Conservation (phyloP, 2,329 filamentous ascomycete genomes). For the Venturia oleaginea region DNA sequence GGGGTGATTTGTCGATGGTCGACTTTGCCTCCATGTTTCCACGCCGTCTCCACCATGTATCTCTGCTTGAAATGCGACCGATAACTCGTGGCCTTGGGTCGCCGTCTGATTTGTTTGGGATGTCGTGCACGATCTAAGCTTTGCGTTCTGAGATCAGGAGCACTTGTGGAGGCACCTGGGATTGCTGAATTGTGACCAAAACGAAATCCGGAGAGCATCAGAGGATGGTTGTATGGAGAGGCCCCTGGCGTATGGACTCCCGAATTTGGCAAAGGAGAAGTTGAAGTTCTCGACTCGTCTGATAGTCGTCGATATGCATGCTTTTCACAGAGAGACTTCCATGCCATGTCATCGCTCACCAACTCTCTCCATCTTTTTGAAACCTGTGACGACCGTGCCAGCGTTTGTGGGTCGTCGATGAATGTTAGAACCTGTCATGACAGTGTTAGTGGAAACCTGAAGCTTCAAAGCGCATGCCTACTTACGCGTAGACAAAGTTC, state of each 20-base stretch:
- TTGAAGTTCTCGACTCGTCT: constrained; percentile 30
- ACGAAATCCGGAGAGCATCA: constrained; percentile 15
- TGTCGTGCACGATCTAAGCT: constrained; percentile 47
- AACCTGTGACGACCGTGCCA: constrained; percentile 92
- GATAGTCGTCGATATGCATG: constrained; percentile 68
- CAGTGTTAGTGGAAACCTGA: neutral
- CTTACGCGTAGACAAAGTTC: constrained; percentile 83
- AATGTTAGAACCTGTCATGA: constrained; percentile 75
- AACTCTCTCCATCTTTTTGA: constrained; percentile 89
- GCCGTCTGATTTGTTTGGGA: constrained; percentile 27
- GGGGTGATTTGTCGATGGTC: constrained; percentile 84
- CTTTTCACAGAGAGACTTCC: constrained; percentile 95
- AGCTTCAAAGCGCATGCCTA: constrained; percentile 16
- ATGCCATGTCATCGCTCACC: constrained; percentile 91
- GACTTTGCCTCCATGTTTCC: constrained; percentile 82
- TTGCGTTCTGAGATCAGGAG: constrained; percentile 41
- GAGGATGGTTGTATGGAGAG: constrained; percentile 15
- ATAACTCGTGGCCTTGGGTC: constrained; percentile 68
- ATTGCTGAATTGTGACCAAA: constrained; percentile 15
- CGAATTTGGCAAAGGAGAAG: neutral
- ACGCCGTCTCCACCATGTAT: constrained; percentile 94
- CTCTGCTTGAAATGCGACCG: constrained; percentile 96
- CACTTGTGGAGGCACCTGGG: constrained; percentile 36
- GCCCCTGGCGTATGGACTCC: constrained; percentile 16
- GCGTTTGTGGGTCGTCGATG: constrained; percentile 90